Evolutionary conservation across 2,329 filamentous ascomycete genomes (phyloP), one percentile per base, ranked within the genome.

Genomic region (Colletotrichum sp.): DNA sequence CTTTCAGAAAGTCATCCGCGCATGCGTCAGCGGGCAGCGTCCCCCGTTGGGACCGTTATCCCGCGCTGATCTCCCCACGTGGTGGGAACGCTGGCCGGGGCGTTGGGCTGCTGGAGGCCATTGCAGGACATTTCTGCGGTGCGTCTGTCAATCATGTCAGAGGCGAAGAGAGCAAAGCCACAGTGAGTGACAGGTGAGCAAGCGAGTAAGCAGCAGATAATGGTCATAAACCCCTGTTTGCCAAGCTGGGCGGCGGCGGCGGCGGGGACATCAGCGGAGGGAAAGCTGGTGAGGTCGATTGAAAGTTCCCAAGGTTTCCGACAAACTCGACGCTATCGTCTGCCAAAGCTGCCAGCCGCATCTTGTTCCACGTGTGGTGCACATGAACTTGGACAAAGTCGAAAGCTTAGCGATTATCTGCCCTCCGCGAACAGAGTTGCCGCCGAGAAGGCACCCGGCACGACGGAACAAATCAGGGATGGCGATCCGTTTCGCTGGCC

Each of bases 61-160:
- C 43, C 52, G 43, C 30, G 70, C 58, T 68, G 64, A 75, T 75
- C 70, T 73, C 64, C 43, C 73, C 64, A 75, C 69, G 55, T 38
- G 64, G 70, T 73, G 64, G 70, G 36, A 38, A 73, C 43, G 21
- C 12, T 48, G 52, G 38, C 72, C 55, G 9, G 48, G 43, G 26
- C 30, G 26, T 28, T n/a, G 2, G 56, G 56, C 26, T 56, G n/a
- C 36, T 6, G 70, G 16, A 68, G 32, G n/a, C 36, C 9, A n/a
- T 64, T 48, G 6, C 48, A 15, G 38, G 32, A 15, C 48, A 55
- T 28, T 65, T 18, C n/a, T 58, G 58, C 6, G 16, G 13, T 68
- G 66, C 52, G 26, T n/a, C 36, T 48, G 24, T 52, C 16, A 43
- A 36, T 64, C 32, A 15, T n/a, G 30, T 16, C 21, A 1, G 1